These are phyloP conservation scores for Cordyceps javanica DNA, from an alignment of 2,329 filamentous ascomycete genomes.

Conservation along the genomic window DNA sequence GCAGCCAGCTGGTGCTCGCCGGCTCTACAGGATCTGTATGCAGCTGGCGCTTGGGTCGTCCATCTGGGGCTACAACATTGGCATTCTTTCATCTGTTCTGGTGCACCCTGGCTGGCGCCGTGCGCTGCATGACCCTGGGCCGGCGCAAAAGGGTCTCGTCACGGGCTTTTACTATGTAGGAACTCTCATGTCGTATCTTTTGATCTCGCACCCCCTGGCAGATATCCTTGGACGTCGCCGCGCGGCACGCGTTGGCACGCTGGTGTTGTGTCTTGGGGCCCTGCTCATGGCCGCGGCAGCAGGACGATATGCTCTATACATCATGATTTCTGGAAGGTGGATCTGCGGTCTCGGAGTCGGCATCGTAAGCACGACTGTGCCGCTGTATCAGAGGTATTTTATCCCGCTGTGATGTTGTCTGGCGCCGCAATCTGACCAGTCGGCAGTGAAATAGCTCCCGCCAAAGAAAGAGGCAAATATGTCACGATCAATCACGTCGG, in stretches of 20 bases:
- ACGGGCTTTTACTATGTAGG: slow-evolving; percentile 54
- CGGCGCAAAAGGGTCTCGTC: slow-evolving; percentile 43
- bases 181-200: slow-evolving; percentile 48
- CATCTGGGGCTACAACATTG: slow-evolving; percentile 55
- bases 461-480: slow-evolving; percentile 45
- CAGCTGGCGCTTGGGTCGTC: slow-evolving; percentile 52
- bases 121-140: slow-evolving; percentile 37
- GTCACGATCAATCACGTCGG: slow-evolving; percentile 56
- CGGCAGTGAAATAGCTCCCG: slow-evolving; percentile 47
- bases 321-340: slow-evolving; percentile 46
- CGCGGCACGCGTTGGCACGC: slow-evolving; percentile 42
- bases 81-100: slow-evolving; percentile 49
- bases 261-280: slow-evolving; percentile 42
- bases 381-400: slow-evolving; percentile 48
- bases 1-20: slow-evolving; percentile 13
- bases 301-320: slow-evolving; percentile 34
- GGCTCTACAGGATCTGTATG: slow-evolving; percentile 41
- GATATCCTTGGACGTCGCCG: slow-evolving; percentile 46
- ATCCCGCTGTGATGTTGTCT: background rate
- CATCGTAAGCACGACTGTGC: slow-evolving; percentile 50
- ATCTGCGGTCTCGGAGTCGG: slow-evolving; percentile 48
- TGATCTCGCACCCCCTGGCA: slow-evolving; percentile 45
- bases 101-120: slow-evolving; percentile 49
- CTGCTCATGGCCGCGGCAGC: slow-evolving; percentile 39
- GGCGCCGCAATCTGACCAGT: background rate